Evolutionary conservation across 2,329 filamentous ascomycete species (phyloP).

Genomic region (Helminthosporium solani): DNA sequence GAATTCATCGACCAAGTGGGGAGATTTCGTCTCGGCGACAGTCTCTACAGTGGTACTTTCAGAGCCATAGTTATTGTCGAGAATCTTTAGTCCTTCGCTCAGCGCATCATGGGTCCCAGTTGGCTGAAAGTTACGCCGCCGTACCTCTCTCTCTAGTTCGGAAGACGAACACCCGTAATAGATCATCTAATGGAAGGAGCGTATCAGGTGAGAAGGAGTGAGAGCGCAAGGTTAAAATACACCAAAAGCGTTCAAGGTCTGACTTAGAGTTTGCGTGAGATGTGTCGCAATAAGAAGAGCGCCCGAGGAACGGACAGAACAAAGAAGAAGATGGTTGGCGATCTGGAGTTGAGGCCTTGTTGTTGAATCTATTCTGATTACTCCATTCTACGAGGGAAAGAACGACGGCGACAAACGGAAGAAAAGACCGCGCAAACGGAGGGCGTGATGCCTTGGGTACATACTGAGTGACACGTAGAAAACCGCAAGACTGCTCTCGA

Average conservation of each 20-base stretch:
- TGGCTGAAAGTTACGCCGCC: conserved; percentile 14
- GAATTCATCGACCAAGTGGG: background rate
- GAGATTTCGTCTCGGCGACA: background rate
- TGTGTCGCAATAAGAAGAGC: background rate
- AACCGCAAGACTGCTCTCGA: too few relatives aligned
- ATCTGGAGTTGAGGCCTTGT: background rate
- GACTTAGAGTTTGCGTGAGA: background rate
- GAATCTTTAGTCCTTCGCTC: conserved; percentile 19
- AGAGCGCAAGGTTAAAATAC: too few relatives aligned
- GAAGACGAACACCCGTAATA: conserved; percentile 24
- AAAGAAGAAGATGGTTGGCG: background rate
- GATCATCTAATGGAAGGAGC: conserved; percentile 15
- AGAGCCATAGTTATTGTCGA: conserved; percentile 20
- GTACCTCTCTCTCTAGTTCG: conserved; percentile 19
- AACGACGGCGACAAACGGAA: background rate
- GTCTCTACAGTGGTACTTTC: conserved; percentile 24
- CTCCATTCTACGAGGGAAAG: background rate
- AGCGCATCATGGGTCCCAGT: conserved; percentile 18
- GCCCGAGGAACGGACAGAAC: too few relatives aligned
- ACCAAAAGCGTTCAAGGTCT: background rate
- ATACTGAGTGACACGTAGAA: background rate
- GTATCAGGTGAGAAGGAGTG: too few relatives aligned
- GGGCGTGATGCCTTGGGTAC: too few relatives aligned
- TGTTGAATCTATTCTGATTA: background rate
- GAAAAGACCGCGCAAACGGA: background rate